Conservation (phyloP, 169 alveolate species). For the Eimeria acervulina region DNA sequence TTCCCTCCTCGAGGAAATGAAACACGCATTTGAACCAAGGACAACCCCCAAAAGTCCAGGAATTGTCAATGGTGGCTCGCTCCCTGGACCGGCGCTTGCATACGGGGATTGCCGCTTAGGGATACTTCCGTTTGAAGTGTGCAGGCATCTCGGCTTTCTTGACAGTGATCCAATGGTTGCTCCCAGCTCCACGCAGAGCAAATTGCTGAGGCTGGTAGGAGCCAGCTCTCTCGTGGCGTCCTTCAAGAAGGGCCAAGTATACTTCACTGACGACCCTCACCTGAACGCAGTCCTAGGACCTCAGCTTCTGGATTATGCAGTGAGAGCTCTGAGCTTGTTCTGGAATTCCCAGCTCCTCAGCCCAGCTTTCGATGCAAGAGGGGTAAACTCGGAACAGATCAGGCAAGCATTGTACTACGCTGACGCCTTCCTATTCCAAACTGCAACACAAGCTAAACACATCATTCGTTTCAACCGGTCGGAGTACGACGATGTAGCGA, state of each 20-base stretch:
- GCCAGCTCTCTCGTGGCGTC: slow-evolving; percentile 70
- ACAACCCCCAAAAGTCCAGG: neutral
- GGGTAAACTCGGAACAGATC: neutral
- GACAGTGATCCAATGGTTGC: slow-evolving; percentile 72
- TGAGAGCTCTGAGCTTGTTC: slow-evolving; percentile 17
- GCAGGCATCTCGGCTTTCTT: slow-evolving; percentile 75
- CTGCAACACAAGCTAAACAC: slow-evolving; percentile 63
- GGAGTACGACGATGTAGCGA: slow-evolving; percentile 57
- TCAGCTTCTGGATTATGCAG: slow-evolving; percentile 38
- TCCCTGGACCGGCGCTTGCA: slow-evolving; percentile 74
- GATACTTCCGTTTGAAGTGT: slow-evolving; percentile 55
- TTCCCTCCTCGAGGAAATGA: slow-evolving; percentile 73
- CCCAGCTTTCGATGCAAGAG: slow-evolving; percentile 62
- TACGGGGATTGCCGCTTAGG: slow-evolving; percentile 76
- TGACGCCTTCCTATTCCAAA: slow-evolving; percentile 67
- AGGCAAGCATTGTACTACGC: slow-evolving; percentile 64
- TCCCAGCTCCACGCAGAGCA: slow-evolving; percentile 77
- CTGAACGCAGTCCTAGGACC: slow-evolving; percentile 52
- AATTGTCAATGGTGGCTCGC: slow-evolving; percentile 1
- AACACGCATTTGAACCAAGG: slow-evolving; percentile 62
- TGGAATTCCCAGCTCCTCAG: slow-evolving; percentile 58
- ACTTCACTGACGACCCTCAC: slow-evolving; percentile 58
- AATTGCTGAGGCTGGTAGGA: slow-evolving; percentile 33
- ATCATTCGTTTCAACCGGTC: slow-evolving; percentile 64
- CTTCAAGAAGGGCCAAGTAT: slow-evolving; percentile 13